Base-by-base conservation (phyloP, 371 early-diverging fungal genomes). In the Gilbertella persicaria region DNA sequence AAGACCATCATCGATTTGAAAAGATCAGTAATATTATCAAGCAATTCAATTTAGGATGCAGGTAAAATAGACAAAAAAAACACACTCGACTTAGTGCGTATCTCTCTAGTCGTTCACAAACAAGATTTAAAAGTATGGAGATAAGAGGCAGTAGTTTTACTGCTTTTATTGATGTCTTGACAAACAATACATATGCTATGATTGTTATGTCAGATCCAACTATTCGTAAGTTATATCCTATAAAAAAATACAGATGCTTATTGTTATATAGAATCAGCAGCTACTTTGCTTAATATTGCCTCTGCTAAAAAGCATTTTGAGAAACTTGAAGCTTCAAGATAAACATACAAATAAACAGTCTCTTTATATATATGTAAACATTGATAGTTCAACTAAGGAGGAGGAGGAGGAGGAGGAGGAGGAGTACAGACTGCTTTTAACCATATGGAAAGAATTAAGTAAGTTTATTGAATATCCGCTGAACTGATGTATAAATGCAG, bases 11-110 rank as follows among this genome's bases (percentile, higher is more conserved):
- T 57, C 88, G 94, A 36, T 96, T 94, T 63, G 94, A 95, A 70
- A 89, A 92, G 67, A 88, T 96, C 12, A 91, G 92, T 59, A 94
- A 95, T 66, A 91, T 91, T 41, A 94, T 97, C 75, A 97, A 97
- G 66, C 91, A 89, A 66, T 95, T 94, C 66, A 93, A 94, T 57
- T 73, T 92, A 23, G 86, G 89, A 33, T 94, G 95, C 84, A 82
- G 84, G 84, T 85, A 69, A 66, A 63, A 59, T 8, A n/a, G 25
- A 36, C 16, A 30, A 20, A 4, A 10, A 16, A 39, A 9, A 21
- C 8, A 16, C 12, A 17, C 6, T 37, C 16, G 26, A 14, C 20
- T 17, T 17, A 29, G n/a, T 30, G 2, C 16, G 12, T 29, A 25
- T 35, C n/a, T n/a, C n/a, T 17, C 16, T 61, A 73, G 77, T 62